Base-by-base conservation (phyloP, 2,329 filamentous ascomycete genomes). In the Colletotrichum spaethianum region DNA sequence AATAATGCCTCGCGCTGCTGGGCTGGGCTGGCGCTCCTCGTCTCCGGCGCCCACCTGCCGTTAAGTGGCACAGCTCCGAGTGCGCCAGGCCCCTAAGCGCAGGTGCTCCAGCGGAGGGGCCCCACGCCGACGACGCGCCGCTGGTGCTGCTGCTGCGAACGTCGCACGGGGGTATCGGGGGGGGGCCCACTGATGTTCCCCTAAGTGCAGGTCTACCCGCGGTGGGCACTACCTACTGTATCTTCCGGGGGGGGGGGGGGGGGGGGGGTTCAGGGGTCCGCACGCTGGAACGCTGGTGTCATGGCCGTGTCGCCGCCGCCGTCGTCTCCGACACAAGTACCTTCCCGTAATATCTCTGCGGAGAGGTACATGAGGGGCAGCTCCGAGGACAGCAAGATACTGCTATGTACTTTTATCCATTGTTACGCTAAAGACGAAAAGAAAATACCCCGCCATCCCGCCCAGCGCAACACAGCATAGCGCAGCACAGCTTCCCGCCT, bases 41-140 rank as follows among this genome's bases (percentile, higher is more conserved):
- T 31, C 0, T 14, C 42, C 67, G 53, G 61, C 31, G 36, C 56
- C 44, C 64, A 63, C 64, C 64, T 72, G 69, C 69, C 69, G 69
- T 68, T 72, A 72, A 72, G 69, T 72, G 64, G 64, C 52, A 72
- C 64, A 62, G 57, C 64, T 72, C 69, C 69, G 69, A 55, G 28
- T n/a, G 66, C 70, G 65, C 70, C 72, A 73, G 72, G 50, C 73
- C 70, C 70, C 73, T 74, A 74, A 74, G 73, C 65, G 73, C 73
- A 74, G 73, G 73, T 74, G 73, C 70, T 46, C 57, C 44, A 70
- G 70, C 70, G 69, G 63, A 7, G 44, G 36, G 40, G 57, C 5
- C 14, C 50, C 64, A 57, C 55, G 46, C 60, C 60, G 46, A 36
- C 33, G 33, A 23, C 26, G 46, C 23, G 60, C 44, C 28, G 44